Conservation (phyloP, 768 basidiomycete genomes). For the Chalciporus piperatus region DNA sequence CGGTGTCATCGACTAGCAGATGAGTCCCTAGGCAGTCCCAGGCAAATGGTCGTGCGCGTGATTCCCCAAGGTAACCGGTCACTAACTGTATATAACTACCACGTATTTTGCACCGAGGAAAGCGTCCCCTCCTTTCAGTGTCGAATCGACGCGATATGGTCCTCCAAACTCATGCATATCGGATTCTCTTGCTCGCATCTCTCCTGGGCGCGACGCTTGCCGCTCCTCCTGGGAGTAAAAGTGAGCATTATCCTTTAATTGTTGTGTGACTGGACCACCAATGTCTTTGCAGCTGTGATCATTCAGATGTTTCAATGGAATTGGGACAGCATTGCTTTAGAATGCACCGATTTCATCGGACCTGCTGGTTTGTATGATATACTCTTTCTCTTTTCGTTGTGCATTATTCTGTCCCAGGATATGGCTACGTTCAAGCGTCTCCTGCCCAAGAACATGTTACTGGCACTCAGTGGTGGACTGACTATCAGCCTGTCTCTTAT, state of each 20-base stretch:
- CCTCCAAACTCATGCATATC: neutral
- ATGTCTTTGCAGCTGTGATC: constrained; percentile 39
- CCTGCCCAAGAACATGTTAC: constrained; percentile 45
- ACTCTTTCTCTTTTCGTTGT: constrained; percentile 34
- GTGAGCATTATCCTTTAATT: too few relatives aligned
- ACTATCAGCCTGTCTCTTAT: constrained; percentile 70
- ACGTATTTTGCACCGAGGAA: neutral
- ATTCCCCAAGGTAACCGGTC: neutral
- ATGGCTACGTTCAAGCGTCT: neutral
- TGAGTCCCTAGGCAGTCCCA: too few relatives aligned
- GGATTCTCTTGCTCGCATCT: neutral
- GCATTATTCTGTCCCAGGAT: constrained; percentile 3
- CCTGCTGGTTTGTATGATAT: constrained; percentile 45
- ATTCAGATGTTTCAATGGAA: constrained; percentile 73
- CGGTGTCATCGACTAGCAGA: too few relatives aligned
- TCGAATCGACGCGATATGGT: neutral
- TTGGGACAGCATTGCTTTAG: constrained; percentile 50
- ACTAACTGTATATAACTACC: neutral
- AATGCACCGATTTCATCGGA: constrained; percentile 65
- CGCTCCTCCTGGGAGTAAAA: neutral
- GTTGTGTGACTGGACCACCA: too few relatives aligned
- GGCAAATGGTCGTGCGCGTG: neutral
- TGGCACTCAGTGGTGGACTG: constrained; percentile 71
- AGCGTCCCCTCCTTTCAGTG: neutral
- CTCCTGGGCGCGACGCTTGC: neutral